Base-by-base conservation (phyloP, 2,329 filamentous ascomycete genomes). In the Colletotrichum navitas region DNA sequence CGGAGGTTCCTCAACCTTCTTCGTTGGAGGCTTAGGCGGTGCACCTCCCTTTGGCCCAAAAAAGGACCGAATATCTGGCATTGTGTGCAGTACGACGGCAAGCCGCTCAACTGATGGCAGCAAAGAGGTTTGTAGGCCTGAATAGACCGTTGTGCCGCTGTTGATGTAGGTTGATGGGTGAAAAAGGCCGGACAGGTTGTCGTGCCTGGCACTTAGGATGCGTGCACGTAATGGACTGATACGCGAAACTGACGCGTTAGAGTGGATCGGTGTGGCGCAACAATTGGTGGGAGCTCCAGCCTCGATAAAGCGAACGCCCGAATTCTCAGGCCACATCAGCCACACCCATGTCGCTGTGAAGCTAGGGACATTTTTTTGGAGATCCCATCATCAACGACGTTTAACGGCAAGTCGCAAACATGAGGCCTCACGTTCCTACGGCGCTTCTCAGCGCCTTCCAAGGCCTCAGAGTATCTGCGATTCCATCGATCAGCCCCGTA, bases 41-140 rank as follows among this genome's bases (percentile, higher is more conserved):
- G 87, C 85, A 74, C 88, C 87, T 63, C 90, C 89, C 81, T 94
- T 94, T 73, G 92, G 90, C 66, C 92, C 91, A 84, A 98, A 98
- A 83, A 98, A 98, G 76, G 87, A 94, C 78, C 95, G 89, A 78
- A 98, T 98, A 82, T 98, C 95, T 63, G 94, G 90, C 94, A 97
- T 97, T 73, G 75, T 74, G 73, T 69, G 12, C 36, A 43, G 34
- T 52, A 10, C 29, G 45, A 34, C 26, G 16, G 29, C 2, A 18
- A 21, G 1, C 12, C 24, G 21, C 7, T 52, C 2, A 10, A 18
- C 21, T 4, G 24, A 12, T 7, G 16, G 3, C 41, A 14, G 36
- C n/a, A 32, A 16, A 51, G 34, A n/a, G 6, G 4, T 36, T 21
- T 24, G 29, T 5, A 41, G 16, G 24, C 41, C 55, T 56, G 2